Evolutionary conservation across 2,329 filamentous ascomycete species (phyloP).

Genomic region (Aspergillus fumigatus): DNA sequence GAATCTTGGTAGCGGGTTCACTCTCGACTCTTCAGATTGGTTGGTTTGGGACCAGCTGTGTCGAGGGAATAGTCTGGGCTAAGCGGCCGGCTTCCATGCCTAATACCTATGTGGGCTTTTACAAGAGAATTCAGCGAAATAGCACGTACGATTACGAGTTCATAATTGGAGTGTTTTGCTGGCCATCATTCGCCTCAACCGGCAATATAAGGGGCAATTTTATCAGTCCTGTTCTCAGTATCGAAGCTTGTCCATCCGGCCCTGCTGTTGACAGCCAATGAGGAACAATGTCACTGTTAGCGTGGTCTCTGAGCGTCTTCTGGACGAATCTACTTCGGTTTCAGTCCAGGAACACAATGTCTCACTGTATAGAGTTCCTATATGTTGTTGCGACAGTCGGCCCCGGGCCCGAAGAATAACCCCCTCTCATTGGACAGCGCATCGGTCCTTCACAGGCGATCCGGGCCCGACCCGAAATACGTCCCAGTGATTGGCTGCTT

Average conservation of each 20-base stretch:
- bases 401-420: background rate
- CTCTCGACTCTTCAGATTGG: background rate
- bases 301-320: slow-evolving; percentile 8
- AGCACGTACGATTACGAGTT: background rate
- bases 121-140: background rate
- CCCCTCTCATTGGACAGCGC: background rate
- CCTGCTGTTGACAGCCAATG: slow-evolving; percentile 4
- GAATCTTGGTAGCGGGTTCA: background rate
- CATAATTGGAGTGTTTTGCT: background rate
- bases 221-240: background rate
- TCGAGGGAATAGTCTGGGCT: background rate
- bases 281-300: slow-evolving; percentile 7
- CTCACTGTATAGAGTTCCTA: too few relatives aligned
- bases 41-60: background rate
- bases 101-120: too few relatives aligned
- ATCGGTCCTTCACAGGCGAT: background rate
- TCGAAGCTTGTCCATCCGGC: background rate
- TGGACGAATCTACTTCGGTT: background rate
- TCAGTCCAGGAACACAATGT: too few relatives aligned
- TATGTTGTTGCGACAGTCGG: too few relatives aligned
- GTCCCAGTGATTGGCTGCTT: background rate
- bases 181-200: background rate
- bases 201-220: background rate
- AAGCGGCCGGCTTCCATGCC: background rate
- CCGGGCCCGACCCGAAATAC: background rate